Percentiles rank a stretch among this genome's conserved stretches.
phyloP scores from a whole-genome alignment of 2,329 filamentous ascomycete species.

The Neopestalotiopsis sp. region DNA sequence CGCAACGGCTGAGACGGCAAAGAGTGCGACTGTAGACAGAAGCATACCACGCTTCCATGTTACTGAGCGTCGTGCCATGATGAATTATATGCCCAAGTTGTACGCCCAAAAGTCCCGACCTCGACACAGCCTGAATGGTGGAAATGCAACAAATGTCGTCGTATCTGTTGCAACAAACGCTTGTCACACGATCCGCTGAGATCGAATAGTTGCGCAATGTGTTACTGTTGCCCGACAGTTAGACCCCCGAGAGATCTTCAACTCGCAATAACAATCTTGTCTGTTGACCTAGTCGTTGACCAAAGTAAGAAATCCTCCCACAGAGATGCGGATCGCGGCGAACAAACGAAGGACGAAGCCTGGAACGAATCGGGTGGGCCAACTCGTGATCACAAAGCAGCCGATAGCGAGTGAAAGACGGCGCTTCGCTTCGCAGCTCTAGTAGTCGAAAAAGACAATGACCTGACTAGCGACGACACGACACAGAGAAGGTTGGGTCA shows the following conservation, averaged over 20 bases:
- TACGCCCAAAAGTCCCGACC: background rate
- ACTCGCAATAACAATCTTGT: background rate
- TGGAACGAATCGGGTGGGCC: background rate
- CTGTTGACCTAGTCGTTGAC: background rate
- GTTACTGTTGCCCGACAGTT: background rate
- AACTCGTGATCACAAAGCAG: slow-evolving; percentile 1
- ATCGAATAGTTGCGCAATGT: background rate
- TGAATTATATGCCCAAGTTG: background rate
- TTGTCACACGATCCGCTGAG: background rate
- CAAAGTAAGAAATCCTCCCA: background rate
- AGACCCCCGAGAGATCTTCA: background rate
- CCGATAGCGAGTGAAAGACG: slow-evolving; percentile 2
- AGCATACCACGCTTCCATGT: slow-evolving; percentile 22
- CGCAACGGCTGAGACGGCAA: slow-evolving; percentile 22
- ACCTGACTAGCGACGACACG: background rate
- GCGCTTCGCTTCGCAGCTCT: background rate
- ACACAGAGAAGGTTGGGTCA: background rate
- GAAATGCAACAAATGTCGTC: background rate
- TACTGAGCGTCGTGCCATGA: slow-evolving; percentile 14
- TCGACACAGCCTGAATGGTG: background rate
- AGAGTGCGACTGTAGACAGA: slow-evolving; percentile 20
- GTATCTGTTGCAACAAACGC: background rate
- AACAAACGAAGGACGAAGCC: background rate
- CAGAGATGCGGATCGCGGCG: background rate
- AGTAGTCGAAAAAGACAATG: background rate